Evolutionary conservation across 176 grass and related monocot species (phyloP).

Genomic region (Eleusine coracana): DNA sequence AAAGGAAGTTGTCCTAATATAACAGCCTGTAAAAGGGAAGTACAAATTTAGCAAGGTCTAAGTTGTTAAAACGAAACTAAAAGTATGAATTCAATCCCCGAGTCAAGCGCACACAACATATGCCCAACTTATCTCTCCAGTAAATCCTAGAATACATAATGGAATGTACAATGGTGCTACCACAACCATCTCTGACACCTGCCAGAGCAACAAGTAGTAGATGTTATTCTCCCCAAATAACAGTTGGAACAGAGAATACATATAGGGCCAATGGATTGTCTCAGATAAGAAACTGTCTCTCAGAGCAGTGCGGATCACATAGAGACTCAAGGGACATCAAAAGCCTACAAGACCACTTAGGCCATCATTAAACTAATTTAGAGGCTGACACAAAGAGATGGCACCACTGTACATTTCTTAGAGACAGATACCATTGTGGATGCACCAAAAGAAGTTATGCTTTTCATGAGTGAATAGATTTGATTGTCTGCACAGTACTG

Average conservation of each 20-base stretch:
- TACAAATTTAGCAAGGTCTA: conserved; percentile 1
- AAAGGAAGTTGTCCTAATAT: conserved; percentile 1
- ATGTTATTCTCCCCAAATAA: not conserved
- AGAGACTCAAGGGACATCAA: not conserved
- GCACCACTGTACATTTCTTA: not conserved
- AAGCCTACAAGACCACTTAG: not conserved
- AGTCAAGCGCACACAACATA: conserved; percentile 3
- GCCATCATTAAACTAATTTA: not conserved
- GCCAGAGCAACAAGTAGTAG: not conserved
- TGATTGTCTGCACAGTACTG: conserved; percentile 1
- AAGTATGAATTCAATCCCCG: conserved; percentile 11
- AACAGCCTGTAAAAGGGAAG: conserved; percentile 15
- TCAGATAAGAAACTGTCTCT: not conserved
- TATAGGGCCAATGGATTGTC: not conserved
- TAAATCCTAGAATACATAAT: conserved; percentile 33
- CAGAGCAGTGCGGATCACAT: not conserved
- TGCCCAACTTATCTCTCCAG: conserved; percentile 1
- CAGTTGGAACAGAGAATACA: not conserved
- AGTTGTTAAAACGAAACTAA: not conserved
- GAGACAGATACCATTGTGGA: not conserved
- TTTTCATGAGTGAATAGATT: conserved; percentile 14
- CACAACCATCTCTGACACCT: not conserved
- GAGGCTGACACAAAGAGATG: not conserved
- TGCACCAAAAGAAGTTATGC: not conserved
- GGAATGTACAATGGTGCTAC: not conserved